These are phyloP conservation scores for Paramecium primaurelia DNA, from an alignment of 73 alveolate genomes.

Conservation along the genomic window DNA sequence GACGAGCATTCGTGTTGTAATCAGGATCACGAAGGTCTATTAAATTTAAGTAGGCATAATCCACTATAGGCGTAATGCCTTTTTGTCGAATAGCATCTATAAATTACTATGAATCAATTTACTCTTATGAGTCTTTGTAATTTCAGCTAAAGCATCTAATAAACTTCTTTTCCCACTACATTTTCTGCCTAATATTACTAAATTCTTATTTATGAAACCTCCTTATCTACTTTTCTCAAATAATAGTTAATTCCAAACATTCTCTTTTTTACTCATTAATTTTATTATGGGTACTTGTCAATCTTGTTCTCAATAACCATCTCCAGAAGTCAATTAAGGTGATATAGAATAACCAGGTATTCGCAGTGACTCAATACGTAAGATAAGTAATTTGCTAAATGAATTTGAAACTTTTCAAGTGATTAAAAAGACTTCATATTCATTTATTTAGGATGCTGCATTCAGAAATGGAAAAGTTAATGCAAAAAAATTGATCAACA, in stretches of 20 bases:
- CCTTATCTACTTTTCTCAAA: slow-evolving; percentile 28
- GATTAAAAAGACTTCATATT: not conserved
- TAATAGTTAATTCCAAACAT: slow-evolving; percentile 57
- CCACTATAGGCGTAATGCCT: slow-evolving; percentile 42
- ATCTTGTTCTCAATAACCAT: slow-evolving; percentile 26
- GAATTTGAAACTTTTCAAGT: not conserved
- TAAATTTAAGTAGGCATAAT: slow-evolving; percentile 51
- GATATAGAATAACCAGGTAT: not conserved
- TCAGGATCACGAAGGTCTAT: slow-evolving; percentile 53
- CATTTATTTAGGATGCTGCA: not conserved
- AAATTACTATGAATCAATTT: not conserved
- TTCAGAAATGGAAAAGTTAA: not conserved
- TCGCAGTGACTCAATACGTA: not conserved
- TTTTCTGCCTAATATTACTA: slow-evolving; percentile 48
- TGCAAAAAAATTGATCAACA: not conserved
- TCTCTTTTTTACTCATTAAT: slow-evolving; percentile 42
- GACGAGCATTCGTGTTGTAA: slow-evolving; percentile 50
- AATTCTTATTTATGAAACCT: slow-evolving; percentile 44
- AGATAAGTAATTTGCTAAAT: not conserved
- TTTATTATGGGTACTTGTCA: slow-evolving; percentile 31
- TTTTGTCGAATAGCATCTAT: slow-evolving; percentile 18
- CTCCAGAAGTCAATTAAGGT: not conserved
- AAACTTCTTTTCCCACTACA: slow-evolving; percentile 56
- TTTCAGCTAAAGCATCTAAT: slow-evolving; percentile 42
- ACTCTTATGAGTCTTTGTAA: slow-evolving; percentile 39